These are phyloP conservation scores for Lentinula detonsa DNA, from an alignment of 768 basidiomycete genomes.

Conservation along the genomic window DNA sequence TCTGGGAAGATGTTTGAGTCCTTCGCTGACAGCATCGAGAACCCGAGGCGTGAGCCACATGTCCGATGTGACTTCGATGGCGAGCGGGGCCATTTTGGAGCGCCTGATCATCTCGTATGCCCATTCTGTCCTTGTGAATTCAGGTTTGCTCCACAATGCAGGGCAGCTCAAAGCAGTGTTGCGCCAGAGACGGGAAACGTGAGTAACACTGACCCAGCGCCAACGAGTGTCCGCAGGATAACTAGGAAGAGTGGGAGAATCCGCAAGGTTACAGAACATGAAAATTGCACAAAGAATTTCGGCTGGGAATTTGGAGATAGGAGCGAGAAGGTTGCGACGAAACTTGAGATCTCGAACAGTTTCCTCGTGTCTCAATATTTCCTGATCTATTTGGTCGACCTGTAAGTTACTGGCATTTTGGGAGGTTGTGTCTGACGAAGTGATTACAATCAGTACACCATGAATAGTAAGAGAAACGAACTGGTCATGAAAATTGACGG, in stretches of 20 bases:
- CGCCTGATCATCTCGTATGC: constrained; percentile 36
- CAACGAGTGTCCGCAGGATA: constrained; percentile 29
- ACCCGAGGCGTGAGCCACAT: constrained; percentile 20
- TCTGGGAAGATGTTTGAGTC: constrained; percentile 25
- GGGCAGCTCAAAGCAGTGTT: constrained; percentile 34
- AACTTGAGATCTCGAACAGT: constrained; percentile 27
- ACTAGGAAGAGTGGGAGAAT: constrained; percentile 9
- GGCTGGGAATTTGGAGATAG: constrained; percentile 33
- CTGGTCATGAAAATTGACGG: constrained; percentile 13
- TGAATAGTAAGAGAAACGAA: neutral
- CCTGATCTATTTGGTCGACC: constrained; percentile 26
- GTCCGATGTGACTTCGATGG: constrained; percentile 19
- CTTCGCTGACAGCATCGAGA: constrained; percentile 20
- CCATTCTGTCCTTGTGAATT: constrained; percentile 27
- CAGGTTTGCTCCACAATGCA: constrained; percentile 32
- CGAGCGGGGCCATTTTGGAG: constrained; percentile 34
- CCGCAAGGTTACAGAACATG: constrained; percentile 14
- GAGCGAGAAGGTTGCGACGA: constrained; percentile 29
- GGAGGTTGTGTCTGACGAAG: constrained; percentile 1
- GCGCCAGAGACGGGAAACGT: constrained; percentile 39
- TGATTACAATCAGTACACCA: neutral
- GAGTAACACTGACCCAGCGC: constrained; percentile 31
- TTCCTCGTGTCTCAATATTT: constrained; percentile 26
- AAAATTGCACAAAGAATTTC: constrained; percentile 37
- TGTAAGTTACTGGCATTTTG: neutral